Conservation (phyloP, 2,329 filamentous ascomycete genomes). For the Coniochaeta ligniaria region DNA sequence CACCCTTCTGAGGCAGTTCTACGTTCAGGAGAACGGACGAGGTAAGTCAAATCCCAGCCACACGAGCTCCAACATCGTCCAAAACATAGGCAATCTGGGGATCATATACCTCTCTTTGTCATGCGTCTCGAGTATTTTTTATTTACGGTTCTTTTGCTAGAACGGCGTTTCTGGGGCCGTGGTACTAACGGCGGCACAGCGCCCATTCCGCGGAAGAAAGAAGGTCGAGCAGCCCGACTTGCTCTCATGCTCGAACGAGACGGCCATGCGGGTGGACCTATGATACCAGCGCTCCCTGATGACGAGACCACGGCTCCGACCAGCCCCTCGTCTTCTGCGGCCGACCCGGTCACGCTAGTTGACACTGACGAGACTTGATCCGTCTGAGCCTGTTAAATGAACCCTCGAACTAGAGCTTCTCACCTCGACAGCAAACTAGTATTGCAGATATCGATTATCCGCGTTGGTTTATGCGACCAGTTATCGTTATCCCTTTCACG, state of each 20-base stretch:
- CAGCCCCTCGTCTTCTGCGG: neutral
- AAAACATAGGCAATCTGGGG: neutral
- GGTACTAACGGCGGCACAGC: constrained; percentile 24
- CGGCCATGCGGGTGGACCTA: constrained; percentile 15
- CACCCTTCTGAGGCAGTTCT: constrained; percentile 85
- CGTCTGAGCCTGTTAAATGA: too few species aligned
- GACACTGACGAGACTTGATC: neutral
- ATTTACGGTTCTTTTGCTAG: neutral
- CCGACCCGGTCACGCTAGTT: neutral
- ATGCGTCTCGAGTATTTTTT: neutral
- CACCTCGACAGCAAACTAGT: neutral
- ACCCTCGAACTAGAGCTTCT: neutral
- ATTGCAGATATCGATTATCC: neutral
- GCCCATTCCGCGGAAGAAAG: constrained; percentile 46
- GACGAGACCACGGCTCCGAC: neutral
- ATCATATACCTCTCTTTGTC: too few species aligned
- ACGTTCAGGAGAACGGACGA: constrained; percentile 95
- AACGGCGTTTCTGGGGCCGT: neutral
- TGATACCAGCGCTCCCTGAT: constrained; percentile 7
- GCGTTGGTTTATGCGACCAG: neutral
- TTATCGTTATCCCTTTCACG: neutral
- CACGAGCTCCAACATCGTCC: neutral
- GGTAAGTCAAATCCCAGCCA: constrained; percentile 39
- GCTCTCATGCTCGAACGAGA: constrained; percentile 44
- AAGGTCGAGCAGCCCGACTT: constrained; percentile 45